A percentile compares a stretch with the other conserved stretches of the same genome.
These are phyloP conservation scores for Myotisia sp. DNA, from an alignment of 2,329 filamentous ascomycete genomes.

Conservation along the genomic window DNA sequence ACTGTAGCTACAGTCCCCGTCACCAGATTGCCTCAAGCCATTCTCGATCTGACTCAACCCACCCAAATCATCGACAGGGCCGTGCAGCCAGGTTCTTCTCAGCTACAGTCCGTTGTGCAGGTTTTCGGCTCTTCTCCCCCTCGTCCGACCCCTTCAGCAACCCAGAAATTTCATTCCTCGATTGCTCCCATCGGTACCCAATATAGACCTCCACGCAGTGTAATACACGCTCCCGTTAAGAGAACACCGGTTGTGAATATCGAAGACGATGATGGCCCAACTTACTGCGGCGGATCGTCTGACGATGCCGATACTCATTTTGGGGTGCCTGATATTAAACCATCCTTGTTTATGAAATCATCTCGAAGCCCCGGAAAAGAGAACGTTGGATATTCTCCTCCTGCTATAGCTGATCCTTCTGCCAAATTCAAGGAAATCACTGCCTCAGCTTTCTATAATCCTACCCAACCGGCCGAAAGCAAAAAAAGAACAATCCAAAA, in stretches of 20 bases:
- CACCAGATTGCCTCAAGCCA: slow-evolving; percentile 26
- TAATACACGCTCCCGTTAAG: slow-evolving; percentile 27
- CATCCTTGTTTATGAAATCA: slow-evolving; percentile 41
- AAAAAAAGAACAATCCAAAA: slow-evolving; percentile 19
- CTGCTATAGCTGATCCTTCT: slow-evolving; percentile 16
- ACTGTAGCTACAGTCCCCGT: slow-evolving; percentile 38
- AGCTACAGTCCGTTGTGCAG: slow-evolving; percentile 43
- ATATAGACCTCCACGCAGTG: slow-evolving; percentile 41
- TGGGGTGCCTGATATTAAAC: slow-evolving; percentile 44
- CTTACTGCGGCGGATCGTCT: slow-evolving; percentile 48
- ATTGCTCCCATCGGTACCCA: slow-evolving; percentile 65
- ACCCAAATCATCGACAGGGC: slow-evolving; percentile 40
- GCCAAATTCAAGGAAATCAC: slow-evolving; percentile 33
- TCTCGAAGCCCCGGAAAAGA: slow-evolving; percentile 26
- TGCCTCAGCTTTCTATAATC: slow-evolving; percentile 29
- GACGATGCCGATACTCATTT: slow-evolving; percentile 43
- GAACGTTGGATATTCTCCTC: slow-evolving; percentile 28
- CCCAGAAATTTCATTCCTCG: slow-evolving; percentile 37
- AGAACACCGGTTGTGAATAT: slow-evolving; percentile 32
- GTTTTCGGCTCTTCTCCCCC: slow-evolving; percentile 81
- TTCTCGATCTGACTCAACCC: slow-evolving; percentile 42
- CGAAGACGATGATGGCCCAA: slow-evolving; percentile 43
- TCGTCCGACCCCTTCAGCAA: slow-evolving; percentile 33
- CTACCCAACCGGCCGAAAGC: slow-evolving; percentile 16
- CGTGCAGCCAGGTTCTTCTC: slow-evolving; percentile 17